A percentile compares a stretch with the other conserved stretches of the same genome.
Evolutionary conservation across 1,284 basidiomycete species (phyloP).

Genomic region (Leccinum glutinopallens): DNA sequence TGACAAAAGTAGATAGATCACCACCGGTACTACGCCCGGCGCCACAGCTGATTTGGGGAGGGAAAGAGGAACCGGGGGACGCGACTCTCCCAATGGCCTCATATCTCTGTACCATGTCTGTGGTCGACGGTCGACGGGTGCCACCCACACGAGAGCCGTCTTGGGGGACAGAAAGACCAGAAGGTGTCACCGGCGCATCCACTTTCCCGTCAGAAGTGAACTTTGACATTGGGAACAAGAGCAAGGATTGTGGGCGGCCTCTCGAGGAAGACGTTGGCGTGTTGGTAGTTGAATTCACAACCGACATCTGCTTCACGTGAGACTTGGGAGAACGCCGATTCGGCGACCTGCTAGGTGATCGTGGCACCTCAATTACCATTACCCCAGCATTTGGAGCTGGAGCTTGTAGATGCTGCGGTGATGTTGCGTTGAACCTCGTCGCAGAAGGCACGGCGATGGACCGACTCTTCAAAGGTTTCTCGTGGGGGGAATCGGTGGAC

Average conservation of each 20-base stretch:
- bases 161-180: constrained; percentile 46
- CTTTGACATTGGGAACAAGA: constrained; percentile 61
- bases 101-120: constrained; percentile 79
- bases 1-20: constrained; percentile 65
- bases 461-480: constrained; percentile 26
- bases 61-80: constrained; percentile 34
- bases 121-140: constrained; percentile 69
- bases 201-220: constrained; percentile 40
- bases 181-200: constrained; percentile 34
- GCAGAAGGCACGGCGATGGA: constrained; percentile 20
- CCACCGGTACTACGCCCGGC: constrained; percentile 36
- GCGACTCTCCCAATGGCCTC: constrained; percentile 56
- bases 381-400: not conserved
- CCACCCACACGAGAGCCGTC: constrained; percentile 41
- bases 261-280: constrained; percentile 36
- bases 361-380: constrained; percentile 20
- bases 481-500: constrained; percentile 24
- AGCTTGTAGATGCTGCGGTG: constrained; percentile 36
- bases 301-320: constrained; percentile 33
- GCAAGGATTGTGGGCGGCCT: constrained; percentile 74
- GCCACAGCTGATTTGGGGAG: constrained; percentile 36
- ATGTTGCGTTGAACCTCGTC: constrained; percentile 29
- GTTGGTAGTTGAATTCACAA: constrained; percentile 28
- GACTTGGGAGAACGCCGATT: constrained; percentile 26
- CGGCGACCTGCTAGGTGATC: constrained; percentile 36